Base-by-base conservation (phyloP, 2,329 filamentous ascomycete species). In the Diplocarpon rosae region DNA sequence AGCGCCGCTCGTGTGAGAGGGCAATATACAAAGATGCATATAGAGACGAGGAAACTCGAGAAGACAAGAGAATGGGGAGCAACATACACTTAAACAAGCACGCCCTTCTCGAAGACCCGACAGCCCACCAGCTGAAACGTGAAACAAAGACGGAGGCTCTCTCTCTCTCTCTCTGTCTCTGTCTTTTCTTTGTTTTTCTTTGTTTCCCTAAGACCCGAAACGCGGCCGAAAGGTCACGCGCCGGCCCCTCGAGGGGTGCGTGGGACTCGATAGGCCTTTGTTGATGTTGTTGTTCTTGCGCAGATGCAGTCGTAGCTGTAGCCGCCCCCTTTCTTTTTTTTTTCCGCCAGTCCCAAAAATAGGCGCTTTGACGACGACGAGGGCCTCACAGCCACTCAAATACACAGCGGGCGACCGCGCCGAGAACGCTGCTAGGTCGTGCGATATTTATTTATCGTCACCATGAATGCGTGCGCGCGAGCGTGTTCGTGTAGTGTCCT, bases 311-410 rank as follows among this genome's bases (percentile, higher is more conserved):
- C n/a, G n/a, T n/a, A n/a, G n/a, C n/a, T n/a, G n/a, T 43, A 50
- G 49, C 40, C 54, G 53, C 48, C 47, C 40, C 27, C 20, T 7
- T 7, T 7, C 20, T 24, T 24, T 24, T 7, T 24, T 24, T 24
- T 24, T 7, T 24, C 20, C 20, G 7, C 20, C 7, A 7, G 20
- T 37, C 52, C 52, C 49, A 47, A 53, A 55, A 57, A 58, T 59
- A 58, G 53, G 42, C 53, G 53, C 53, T 52, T 53, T 54, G 42
- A 29, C 34, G 50, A 29, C 34, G 50, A 49, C 36, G 47, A 45
- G 51, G 36, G 44, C 30, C 50, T 57, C 45, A 40, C 50, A 52
- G 43, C 58, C 58, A 60, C 45, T 58, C 52, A 45, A 53, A 52
- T 54, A 48, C 45, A 35, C 36, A 47, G 46, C 20, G 37, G 39